Conservation (phyloP, 176 grass and related monocot genomes). For the Saccharum officinarum region DNA sequence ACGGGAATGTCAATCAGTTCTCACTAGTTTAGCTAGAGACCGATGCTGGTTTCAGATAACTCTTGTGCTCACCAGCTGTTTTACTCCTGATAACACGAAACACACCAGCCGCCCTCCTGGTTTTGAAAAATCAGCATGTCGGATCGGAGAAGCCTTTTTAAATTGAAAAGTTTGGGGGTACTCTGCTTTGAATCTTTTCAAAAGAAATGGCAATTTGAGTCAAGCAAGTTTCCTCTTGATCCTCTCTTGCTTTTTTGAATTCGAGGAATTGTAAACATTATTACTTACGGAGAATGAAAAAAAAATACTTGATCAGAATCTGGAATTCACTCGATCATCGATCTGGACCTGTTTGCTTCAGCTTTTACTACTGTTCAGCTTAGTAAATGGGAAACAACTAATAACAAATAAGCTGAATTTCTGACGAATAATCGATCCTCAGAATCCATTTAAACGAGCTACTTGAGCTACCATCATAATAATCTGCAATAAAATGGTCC, state of each 20-base stretch:
- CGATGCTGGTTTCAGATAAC: not conserved
- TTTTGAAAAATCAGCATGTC: not conserved
- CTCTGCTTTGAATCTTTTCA: slow-evolving; percentile 16
- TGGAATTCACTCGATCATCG: not conserved
- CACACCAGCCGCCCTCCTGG: not conserved
- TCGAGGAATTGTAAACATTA: not conserved
- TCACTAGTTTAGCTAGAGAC: not conserved
- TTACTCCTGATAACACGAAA: slow-evolving; percentile 1
- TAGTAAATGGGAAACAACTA: not conserved
- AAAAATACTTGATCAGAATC: not conserved
- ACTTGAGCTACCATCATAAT: no score
- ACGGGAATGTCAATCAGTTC: slow-evolving; percentile 22
- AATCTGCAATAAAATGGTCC: no score
- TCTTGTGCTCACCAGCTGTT: slow-evolving; percentile 32
- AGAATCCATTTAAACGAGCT: not conserved
- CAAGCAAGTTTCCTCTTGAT: not conserved
- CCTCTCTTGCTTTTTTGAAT: not conserved
- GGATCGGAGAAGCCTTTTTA: not conserved
- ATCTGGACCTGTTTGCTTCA: not conserved
- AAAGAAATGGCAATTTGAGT: not conserved
- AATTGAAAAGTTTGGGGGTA: not conserved
- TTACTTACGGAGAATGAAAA: not conserved
- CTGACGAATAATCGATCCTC: not conserved
- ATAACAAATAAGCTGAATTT: not conserved
- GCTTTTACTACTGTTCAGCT: not conserved